A percentile compares a stretch with the other conserved stretches of the same genome.
phyloP scores from a whole-genome alignment of 164 flowering plant genomes.

The Tetrastigma voinierianum region DNA sequence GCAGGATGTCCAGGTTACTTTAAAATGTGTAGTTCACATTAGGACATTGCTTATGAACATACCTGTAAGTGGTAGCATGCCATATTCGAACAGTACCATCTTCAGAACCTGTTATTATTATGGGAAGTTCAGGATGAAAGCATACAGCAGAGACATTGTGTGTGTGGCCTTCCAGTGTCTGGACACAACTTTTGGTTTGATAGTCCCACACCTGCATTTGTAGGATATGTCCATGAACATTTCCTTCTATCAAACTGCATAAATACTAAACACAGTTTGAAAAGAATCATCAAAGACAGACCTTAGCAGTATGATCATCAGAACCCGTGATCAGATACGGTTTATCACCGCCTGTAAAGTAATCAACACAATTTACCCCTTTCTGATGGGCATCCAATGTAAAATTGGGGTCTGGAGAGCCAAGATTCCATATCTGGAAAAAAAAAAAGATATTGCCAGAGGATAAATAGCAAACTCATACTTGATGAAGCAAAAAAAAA shows the following conservation, averaged over 20 bases:
- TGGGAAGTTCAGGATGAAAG: slow-evolving; percentile 95
- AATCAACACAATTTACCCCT: slow-evolving; percentile 96
- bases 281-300: slow-evolving; percentile 14
- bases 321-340: slow-evolving; percentile 92
- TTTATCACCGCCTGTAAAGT: slow-evolving; percentile 87
- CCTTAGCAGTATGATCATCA: slow-evolving; percentile 98
- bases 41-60: slow-evolving; percentile 1
- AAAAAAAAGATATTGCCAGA: slow-evolving; percentile 2
- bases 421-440: slow-evolving; percentile 91
- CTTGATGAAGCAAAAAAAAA: neutral
- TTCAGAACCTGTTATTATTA: slow-evolving; percentile 92
- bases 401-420: slow-evolving; percentile 86
- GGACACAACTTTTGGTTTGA: slow-evolving; percentile 90
- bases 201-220: slow-evolving; percentile 85
- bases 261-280: neutral
- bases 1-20: too few species aligned
- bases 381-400: slow-evolving; percentile 91
- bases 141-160: slow-evolving; percentile 92
- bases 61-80: slow-evolving; percentile 94
- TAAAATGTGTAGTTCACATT: too few species aligned
- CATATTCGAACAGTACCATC: slow-evolving; percentile 94
- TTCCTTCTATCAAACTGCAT: neutral
- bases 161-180: slow-evolving; percentile 91
- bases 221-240: slow-evolving; percentile 4
- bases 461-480: slow-evolving; percentile 3